phyloP scores from a whole-genome alignment of 768 basidiomycete genomes.

The Kwoniella pini region DNA sequence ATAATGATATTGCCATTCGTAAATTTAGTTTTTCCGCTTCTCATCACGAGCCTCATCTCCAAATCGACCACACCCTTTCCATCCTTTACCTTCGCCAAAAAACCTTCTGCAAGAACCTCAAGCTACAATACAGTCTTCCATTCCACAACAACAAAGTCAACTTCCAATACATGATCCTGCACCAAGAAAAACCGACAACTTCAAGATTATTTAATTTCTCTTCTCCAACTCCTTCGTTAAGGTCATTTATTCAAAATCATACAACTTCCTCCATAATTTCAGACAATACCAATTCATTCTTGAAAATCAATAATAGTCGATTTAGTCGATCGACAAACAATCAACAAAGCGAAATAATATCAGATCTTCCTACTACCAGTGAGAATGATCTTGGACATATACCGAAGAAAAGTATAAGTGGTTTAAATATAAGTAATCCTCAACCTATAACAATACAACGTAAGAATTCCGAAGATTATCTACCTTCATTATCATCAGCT shows the following conservation, averaged over 20 bases:
- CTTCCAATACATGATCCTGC: background rate
- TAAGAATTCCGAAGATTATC: background rate
- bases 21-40: constrained; percentile 10
- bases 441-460: background rate
- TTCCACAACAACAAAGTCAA: constrained; percentile 1
- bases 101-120: background rate
- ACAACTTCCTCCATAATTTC: background rate
- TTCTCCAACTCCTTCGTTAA: constrained; percentile 2
- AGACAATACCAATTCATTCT: background rate
- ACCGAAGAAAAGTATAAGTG: background rate
- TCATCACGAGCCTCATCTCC: constrained; percentile 1
- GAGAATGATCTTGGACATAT: background rate
- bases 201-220: constrained; percentile 2
- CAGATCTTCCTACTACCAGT: background rate
- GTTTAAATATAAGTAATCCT: constrained; percentile 1
- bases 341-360: background rate
- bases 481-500: background rate
- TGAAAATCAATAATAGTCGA: constrained; percentile 1
- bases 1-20: too few relatives aligned
- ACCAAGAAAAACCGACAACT: background rate
- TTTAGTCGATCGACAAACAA: background rate
- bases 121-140: background rate
- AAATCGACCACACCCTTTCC: constrained; percentile 5
- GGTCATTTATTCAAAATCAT: constrained; percentile 6
- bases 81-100: constrained; percentile 1